Evolutionary conservation across 73 alveolate species (phyloP), one percentile per base, ranked within the genome.

Genomic region (Diophrys appendiculata): DNA sequence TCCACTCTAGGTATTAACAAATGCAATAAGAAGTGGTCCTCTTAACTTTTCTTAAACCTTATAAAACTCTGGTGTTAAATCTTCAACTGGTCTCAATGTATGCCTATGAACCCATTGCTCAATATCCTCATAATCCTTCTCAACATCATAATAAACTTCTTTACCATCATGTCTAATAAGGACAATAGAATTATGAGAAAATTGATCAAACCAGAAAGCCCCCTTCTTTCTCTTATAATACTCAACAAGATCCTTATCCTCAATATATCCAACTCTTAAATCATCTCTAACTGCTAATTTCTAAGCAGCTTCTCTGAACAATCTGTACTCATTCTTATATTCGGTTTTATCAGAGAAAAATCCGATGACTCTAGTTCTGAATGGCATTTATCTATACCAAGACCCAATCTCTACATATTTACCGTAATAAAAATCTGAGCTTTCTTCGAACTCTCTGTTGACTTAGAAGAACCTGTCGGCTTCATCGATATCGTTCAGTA

Each of bases 351-450:
- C 90, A 31, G 26, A 3, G 75, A 82, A 82, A 30, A 82, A 64
- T 0, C 69, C 90, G 14, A 82, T 73, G 28, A 82, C 90, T 74
- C 90, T 82, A 0, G 73, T 67, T 14, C 52, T 18, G 69, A 32
- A 33, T 60, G 79, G 65, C 84, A 82, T 82, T 33, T 81, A 64
- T 8, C 33, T 26, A 43, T 52, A 82, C 71, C 69, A 82, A 64
- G 54, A 76, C 32, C 90, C 90, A n/a, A 82, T 82, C 28, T 65
- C 74, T 54, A 72, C 90, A 73, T 73, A 73, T 31, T 69, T 69
- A 33, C 68, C 68, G 65, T 26, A 31, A 33, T 56, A 82, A 43
- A 82, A 82, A 31, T 82, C 73, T 18, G 68, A 14, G 11, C n/a
- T 14, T 43, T 82, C 90, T 33, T 73, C 65, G 80, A 30, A 82